phyloP scores from a whole-genome alignment of 2,329 filamentous ascomycete species.

The Emergomyces pasteurianus region DNA sequence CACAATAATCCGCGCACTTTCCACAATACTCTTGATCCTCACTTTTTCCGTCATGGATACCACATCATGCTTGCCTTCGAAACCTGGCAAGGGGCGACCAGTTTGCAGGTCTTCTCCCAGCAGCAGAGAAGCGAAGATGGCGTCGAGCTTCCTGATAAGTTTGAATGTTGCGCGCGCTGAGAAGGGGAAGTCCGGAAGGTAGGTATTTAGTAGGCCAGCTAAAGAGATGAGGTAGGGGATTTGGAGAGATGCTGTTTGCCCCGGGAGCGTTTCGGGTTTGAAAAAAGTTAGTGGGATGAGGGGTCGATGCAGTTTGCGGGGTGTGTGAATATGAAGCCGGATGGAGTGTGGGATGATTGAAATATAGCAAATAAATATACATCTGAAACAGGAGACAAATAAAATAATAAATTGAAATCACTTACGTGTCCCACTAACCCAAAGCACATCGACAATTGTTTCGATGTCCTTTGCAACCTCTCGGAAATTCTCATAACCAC shows the following conservation, averaged over 20 bases:
- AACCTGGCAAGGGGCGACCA: conserved; percentile 55
- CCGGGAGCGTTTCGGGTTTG: no score
- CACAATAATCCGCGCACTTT: conserved; percentile 59
- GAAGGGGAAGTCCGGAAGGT: conserved; percentile 60
- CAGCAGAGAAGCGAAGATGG: conserved; percentile 67
- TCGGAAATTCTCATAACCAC: conserved; percentile 50
- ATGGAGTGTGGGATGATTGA: neutral
- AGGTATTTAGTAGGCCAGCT: conserved; percentile 59
- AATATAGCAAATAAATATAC: neutral
- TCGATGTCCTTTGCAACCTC: conserved; percentile 67
- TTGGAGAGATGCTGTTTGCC: conserved; percentile 55
- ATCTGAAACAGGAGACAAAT: no score
- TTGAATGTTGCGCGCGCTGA: conserved; percentile 56
- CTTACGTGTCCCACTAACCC: conserved; percentile 78
- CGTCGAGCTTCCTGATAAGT: conserved; percentile 66
- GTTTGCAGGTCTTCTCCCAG: conserved; percentile 55
- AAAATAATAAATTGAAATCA: conserved; percentile 11
- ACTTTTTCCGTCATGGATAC: conserved; percentile 76
- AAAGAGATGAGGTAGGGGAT: conserved; percentile 72
- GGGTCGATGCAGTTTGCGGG: neutral
- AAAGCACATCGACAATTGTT: conserved; percentile 63
- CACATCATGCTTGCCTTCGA: conserved; percentile 45
- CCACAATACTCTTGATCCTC: conserved; percentile 67
- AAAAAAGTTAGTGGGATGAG: neutral
- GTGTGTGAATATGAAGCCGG: neutral